Percentiles rank a stretch among this genome's conserved stretches.
These are phyloP conservation scores for Anisodus tanguticus DNA, from an alignment of 257 asterid species.

Conservation along the genomic window DNA sequence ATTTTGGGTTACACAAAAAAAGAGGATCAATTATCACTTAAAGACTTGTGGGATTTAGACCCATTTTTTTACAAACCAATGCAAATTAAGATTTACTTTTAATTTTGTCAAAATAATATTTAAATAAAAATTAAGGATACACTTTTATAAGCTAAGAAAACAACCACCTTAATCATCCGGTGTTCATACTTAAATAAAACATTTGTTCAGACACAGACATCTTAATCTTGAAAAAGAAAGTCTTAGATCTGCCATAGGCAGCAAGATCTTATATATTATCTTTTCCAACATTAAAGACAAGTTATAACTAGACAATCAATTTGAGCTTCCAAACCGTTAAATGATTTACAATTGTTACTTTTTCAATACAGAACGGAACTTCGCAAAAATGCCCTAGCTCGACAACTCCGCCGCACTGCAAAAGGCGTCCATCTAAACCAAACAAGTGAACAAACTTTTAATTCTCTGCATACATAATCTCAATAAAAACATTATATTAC, in stretches of 20 bases:
- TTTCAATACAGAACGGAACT: background rate
- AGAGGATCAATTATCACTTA: background rate
- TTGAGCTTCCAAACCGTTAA: background rate
- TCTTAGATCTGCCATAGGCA: background rate
- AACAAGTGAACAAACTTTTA: background rate
- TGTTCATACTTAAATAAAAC: background rate
- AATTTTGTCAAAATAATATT: background rate
- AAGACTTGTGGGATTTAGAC: too few relatives aligned
- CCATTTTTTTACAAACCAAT: too few relatives aligned
- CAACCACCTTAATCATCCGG: background rate
- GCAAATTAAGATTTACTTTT: too few relatives aligned
- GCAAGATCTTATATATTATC: background rate
- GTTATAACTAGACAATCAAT: background rate
- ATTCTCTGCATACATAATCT: background rate
- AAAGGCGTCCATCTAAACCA: slow-evolving; percentile 6
- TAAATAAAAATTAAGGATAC: background rate
- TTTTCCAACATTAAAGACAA: background rate
- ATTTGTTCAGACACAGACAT: background rate
- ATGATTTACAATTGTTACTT: background rate
- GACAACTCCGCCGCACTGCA: background rate
- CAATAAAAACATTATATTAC: background rate
- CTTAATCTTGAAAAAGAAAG: too few relatives aligned
- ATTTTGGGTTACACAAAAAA: background rate
- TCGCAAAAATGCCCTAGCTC: background rate
- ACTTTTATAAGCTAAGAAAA: background rate